Evolutionary conservation across 2,329 filamentous ascomycete genomes (phyloP), one percentile per base, ranked within the genome.

Genomic region (Emergomyces pasteurianus): DNA sequence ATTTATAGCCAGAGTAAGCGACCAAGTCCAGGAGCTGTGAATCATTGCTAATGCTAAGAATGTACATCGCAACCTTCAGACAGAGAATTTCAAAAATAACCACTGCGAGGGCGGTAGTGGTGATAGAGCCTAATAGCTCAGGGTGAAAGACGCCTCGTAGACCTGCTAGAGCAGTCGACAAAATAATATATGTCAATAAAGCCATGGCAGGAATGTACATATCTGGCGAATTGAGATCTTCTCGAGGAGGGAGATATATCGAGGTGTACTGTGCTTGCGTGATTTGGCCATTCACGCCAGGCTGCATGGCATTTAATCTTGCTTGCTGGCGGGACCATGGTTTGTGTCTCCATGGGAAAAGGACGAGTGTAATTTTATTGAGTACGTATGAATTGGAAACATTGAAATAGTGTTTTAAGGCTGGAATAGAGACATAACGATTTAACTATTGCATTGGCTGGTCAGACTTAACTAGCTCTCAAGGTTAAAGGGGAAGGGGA

Each of bases 191-290:
- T 28, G 94, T 99, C 54, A 97, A 91, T 59, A 99, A 81, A 1
- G 94, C 92, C 94, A 99, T 99, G 70, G 95, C 88, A 62, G 92
- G 92, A 69, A 99, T 99, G 78, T 99, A 99, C 92, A 99, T 97
- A 77, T 99, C 94, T 18, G 95, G 94, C 66, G 90, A 95, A 77
- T 99, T 99, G 75, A 97, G 81, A 72, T 99, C 94, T 74, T 99
- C 92, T 65, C 94, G 83, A 1, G 94, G 94, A 5, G 94, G 90
- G 8, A 96, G 82, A 75, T 94, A 99, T 71, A 76, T 78, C 61
- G 77, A 79, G 36, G 74, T 77, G 65, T 79, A 78, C 66, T 78
- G 73, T 69, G 78, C 72, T 73, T 79, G 84, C 58, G 87, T 83
- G 71, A 83, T 85, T 61, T 86, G 84, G 23, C 86, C 85, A 61